Base-by-base conservation (phyloP, 2,329 filamentous ascomycete species). In the Colletotrichum plurivorum region DNA sequence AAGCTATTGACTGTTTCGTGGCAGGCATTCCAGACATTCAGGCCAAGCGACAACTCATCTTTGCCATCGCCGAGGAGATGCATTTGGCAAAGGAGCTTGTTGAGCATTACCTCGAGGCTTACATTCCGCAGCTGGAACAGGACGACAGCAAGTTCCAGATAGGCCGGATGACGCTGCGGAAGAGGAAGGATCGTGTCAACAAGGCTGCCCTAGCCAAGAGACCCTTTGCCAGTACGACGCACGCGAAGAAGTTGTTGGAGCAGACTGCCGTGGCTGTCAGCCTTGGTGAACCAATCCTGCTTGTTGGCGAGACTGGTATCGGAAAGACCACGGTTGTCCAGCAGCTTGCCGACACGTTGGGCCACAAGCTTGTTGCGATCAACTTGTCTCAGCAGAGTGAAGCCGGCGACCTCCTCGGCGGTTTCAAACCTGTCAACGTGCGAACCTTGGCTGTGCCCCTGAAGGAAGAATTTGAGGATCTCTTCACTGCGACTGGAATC, bases 311-410 rank as follows among this genome's bases (percentile, higher is more conserved):
- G 83, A 99, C 96, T 8, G 96, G 96, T 84, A 98, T 97, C 58
- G 96, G 96, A 75, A 99, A 99, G 82, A 99, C 96, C 0, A 97
- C 96, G 0, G 93, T 96, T 27, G 92, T 99, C 15, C 96, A 99
- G 78, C 94, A 98, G 77, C 85, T 99, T 64, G 94, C 96, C 0
- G 91, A 93, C 67, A 88, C 92, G 4, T 86, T 98, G 31, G 94
- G 95, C 1, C 93, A 94, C 76, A 97, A 94, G 75, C 87, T 99
- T 13, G 93, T 94, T 0, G 94, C 95, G 3, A 94, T 99, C 76
- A 99, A 99, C 77, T 80, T 99, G 77, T 99, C 96, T 0, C 97
- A 99, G 78, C 97, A 99, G 78, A 98, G 95, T 76, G 97, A 99
- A 80, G 95, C 93, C 48, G 93, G 95, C n/a, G 96, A 99, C 82